phyloP scores from a whole-genome alignment of 1,139 yeast species.

The Pichia sp. region DNA sequence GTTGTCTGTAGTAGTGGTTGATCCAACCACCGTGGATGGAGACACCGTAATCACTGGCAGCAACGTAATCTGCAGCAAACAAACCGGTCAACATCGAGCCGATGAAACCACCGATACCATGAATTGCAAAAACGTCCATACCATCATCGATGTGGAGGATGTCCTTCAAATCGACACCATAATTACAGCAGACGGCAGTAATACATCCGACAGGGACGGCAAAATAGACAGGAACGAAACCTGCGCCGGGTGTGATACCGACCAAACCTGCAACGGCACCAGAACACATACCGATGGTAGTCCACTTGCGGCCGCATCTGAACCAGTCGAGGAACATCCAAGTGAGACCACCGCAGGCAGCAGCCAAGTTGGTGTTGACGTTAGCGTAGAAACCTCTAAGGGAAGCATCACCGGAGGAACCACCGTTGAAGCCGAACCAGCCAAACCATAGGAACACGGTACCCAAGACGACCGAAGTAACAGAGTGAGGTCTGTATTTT shows the following conservation, averaged over 20 bases:
- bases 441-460: slow-evolving; percentile 96
- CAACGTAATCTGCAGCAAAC: slow-evolving; percentile 90
- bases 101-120: slow-evolving; percentile 88
- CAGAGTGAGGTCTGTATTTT: slow-evolving; percentile 88
- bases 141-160: slow-evolving; percentile 84
- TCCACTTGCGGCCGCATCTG: slow-evolving; percentile 88
- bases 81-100: slow-evolving; percentile 86
- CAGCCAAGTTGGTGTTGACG: slow-evolving; percentile 89
- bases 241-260: slow-evolving; percentile 97
- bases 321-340: slow-evolving; percentile 92
- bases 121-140: slow-evolving; percentile 89
- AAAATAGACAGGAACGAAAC: slow-evolving; percentile 87
- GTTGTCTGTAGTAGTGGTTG: slow-evolving; percentile 82
- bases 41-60: slow-evolving; percentile 67
- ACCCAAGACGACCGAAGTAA: slow-evolving; percentile 85
- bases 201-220: slow-evolving; percentile 79
- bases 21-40: slow-evolving; percentile 90
- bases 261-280: slow-evolving; percentile 95
- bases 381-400: slow-evolving; percentile 93
- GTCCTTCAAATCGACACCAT: slow-evolving; percentile 76
- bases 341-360: slow-evolving; percentile 84
- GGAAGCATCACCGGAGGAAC: slow-evolving; percentile 88
- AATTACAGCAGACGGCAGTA: slow-evolving; percentile 76
- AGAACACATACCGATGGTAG: slow-evolving; percentile 88
- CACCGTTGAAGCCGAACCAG: slow-evolving; percentile 98